Evolutionary conservation across 1,284 basidiomycete genomes (phyloP), one percentile per base, ranked within the genome.

Genomic region (Leccinum insolens): DNA sequence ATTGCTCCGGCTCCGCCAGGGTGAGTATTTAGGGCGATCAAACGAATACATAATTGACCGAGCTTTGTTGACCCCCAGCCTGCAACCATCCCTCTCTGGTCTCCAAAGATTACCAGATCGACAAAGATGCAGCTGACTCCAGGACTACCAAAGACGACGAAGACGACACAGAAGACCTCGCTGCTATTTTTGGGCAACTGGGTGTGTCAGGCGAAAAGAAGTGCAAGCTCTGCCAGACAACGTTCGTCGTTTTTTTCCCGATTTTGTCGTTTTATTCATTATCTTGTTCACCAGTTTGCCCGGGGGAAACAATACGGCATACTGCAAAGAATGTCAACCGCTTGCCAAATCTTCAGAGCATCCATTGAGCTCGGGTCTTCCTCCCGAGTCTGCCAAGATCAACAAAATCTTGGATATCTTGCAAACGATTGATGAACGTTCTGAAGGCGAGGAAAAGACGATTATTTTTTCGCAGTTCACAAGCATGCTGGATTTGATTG

Each of bases 391-490:
- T 8, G 88, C 96, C n/a, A 99, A 99, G 81, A 93, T 95, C 66
- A 85, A 91, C 60, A 95, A 91, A 85, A 87, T 95, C 67, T 74
- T 98, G 58, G 84, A 91, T 71, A 80, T 98, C 8, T 81, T 99
- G 44, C 75, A 81, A 12, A 84, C 89, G 5, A 88, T 96, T 65
- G 87, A 91, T 12, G 81, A 85, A 44, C 82, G 88, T n/a, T 86
- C 87, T 2, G 81, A 84, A 0, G 82, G 85, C 7, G 81, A 82
- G 67, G 91, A 98, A 77, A 99, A 98, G 84, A 96, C 96, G 0
- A 99, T 99, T 72, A 87, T 94, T 31, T 94, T 94, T 76, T 92
- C 89, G 1, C 92, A 96, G 75, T 99, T 98, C 77, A 98, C 96
- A 0, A 88, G 87, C 12, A 96, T 98, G 89, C 82, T 99, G 66